These are phyloP conservation scores for Colletotrichum acutatum DNA, from an alignment of 2,329 filamentous ascomycete species.

Conservation along the genomic window DNA sequence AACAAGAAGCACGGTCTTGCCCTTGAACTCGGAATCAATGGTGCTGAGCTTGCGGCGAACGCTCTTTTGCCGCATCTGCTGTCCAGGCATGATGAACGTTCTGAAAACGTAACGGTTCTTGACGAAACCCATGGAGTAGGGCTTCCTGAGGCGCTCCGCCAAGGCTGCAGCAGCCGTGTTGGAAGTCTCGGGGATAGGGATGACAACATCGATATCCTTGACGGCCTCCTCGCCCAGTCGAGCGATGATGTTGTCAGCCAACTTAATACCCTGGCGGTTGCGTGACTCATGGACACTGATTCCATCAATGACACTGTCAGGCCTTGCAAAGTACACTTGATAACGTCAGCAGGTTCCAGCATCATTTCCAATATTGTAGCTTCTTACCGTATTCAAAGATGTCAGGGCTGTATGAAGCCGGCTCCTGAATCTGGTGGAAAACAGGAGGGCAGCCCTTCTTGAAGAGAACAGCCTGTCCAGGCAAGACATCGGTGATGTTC, in stretches of 20 bases:
- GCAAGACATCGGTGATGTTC: conserved; percentile 80
- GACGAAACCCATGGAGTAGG: conserved; percentile 84
- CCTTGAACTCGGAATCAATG: conserved; percentile 86
- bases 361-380: background rate
- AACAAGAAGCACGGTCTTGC: conserved; percentile 82
- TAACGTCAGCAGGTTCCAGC: background rate
- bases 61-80: conserved; percentile 80
- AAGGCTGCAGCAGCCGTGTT: conserved; percentile 84
- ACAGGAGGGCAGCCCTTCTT: conserved; percentile 79
- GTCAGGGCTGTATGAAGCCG: conserved; percentile 81
- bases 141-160: conserved; percentile 79
- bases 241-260: conserved; percentile 78
- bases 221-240: conserved; percentile 76
- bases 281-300: conserved; percentile 88
- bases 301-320: conserved; percentile 85
- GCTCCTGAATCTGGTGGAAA: conserved; percentile 78
- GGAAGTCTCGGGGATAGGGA: conserved; percentile 79
- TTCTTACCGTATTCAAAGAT: conserved; percentile 70
- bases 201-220: conserved; percentile 83
- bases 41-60: conserved; percentile 91
- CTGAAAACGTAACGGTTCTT: conserved; percentile 75
- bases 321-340: conserved; percentile 84
- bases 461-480: conserved; percentile 88
- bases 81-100: conserved; percentile 83
- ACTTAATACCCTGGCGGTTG: conserved; percentile 85